Conservation (phyloP, 2,329 filamentous ascomycete species). For the Ophiostoma pallidulum region DNA sequence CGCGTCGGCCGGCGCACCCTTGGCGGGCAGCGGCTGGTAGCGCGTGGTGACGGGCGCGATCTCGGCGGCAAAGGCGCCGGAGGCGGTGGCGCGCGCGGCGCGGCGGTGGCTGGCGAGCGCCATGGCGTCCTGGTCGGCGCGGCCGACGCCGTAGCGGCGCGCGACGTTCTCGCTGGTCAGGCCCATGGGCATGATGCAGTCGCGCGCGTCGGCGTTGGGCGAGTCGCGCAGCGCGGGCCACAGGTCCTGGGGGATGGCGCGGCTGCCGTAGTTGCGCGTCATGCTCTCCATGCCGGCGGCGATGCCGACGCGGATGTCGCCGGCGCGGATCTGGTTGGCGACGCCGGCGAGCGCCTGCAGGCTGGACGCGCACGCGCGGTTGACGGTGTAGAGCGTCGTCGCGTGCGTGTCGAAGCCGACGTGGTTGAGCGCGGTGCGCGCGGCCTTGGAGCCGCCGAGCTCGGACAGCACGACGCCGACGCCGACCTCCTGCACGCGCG, state of each 20-base stretch:
- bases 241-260: slow-evolving; percentile 73
- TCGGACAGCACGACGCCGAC: slow-evolving; percentile 87
- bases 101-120: slow-evolving; percentile 65
- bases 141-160: slow-evolving; percentile 58
- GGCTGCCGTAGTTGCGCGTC: slow-evolving; percentile 78
- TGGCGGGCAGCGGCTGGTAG: slow-evolving; percentile 55
- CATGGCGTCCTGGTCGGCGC: slow-evolving; percentile 75
- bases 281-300: slow-evolving; percentile 94
- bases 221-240: slow-evolving; percentile 66
- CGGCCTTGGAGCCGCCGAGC: slow-evolving; percentile 82
- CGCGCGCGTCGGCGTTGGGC: slow-evolving; percentile 57
- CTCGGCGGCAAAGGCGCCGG: slow-evolving; percentile 72
- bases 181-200: slow-evolving; percentile 94
- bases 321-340: slow-evolving; percentile 65
- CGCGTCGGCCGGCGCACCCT: slow-evolving; percentile 44
- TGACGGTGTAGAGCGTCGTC: slow-evolving; percentile 76
- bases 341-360: slow-evolving; percentile 68
- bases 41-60: slow-evolving; percentile 71
- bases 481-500: slow-evolving; percentile 66
- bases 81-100: slow-evolving; percentile 58
- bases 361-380: slow-evolving; percentile 74
- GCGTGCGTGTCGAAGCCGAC: slow-evolving; percentile 58
- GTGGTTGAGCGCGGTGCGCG: slow-evolving; percentile 83
- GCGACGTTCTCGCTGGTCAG: slow-evolving; percentile 86
- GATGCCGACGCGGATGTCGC: slow-evolving; percentile 63